Base-by-base conservation (phyloP, 2,329 filamentous ascomycete species). In the Teratosphaeria epicoccoides region DNA sequence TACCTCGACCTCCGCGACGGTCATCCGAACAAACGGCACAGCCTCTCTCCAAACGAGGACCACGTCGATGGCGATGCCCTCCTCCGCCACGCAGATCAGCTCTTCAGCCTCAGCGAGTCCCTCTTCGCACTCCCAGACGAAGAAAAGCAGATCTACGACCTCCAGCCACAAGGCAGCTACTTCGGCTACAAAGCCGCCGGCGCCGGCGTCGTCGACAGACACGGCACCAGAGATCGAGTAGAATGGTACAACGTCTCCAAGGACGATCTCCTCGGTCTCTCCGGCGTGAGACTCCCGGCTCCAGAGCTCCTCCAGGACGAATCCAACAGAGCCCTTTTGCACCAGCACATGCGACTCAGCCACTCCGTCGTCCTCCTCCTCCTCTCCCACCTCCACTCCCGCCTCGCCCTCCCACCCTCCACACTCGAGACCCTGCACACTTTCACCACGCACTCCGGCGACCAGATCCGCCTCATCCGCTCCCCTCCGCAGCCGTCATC, bases 241-340 rank as follows among this genome's bases (percentile, higher is more conserved):
- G 75, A 79, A 53, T 77, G 78, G 52, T 78, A 77, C 59, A 78
- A 78, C 61, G 72, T 74, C 25, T 75, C 73, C 14, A 78, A 79
- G 66, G 74, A 79, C 55, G 74, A 77, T 49, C 69, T 78, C 20
- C 57, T 79, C 4, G 67, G 61, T n/a, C 46, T 74, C 6, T 40
- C 33, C 20, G 65, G 62, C 0, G 56, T 67, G 1, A 61, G 61
- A 0, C 65, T 75, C 2, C 73, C 75, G 1, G 66, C 70, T 1
- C 76, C 75, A 4, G 56, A 65, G 0, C 37, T 74, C 22, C 58
- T 78, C 2, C 58, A 61, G 2, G 49, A 63, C 3, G 65, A 68
- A 50, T 52, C 64, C 2, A 67, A 68, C 51, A 64, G 70, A 9
- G 49, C 49, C 0, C 54, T 68, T 17, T 64, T 77, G 47, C 59